Evolutionary conservation across 495 filamentous ascomycete genomes (phyloP).

Genomic region (Penicillium pulvis): DNA sequence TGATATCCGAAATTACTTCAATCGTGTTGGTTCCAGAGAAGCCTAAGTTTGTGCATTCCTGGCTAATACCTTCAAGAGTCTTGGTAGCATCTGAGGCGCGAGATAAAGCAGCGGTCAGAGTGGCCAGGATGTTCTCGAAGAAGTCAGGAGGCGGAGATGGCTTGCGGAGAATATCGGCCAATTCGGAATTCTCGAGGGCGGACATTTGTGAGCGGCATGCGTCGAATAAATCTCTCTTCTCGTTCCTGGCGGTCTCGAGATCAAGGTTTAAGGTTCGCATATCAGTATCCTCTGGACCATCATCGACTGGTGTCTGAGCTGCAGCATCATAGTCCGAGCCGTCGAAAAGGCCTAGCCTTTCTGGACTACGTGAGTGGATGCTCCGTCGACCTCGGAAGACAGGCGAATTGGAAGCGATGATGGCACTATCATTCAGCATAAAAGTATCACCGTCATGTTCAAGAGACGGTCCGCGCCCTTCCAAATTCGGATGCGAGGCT

Average conservation of each 20-base stretch:
- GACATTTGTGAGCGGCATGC: slow-evolving; percentile 40
- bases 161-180: slow-evolving; percentile 35
- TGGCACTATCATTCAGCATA: slow-evolving; percentile 35
- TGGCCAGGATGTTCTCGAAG: slow-evolving; percentile 35
- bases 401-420: slow-evolving; percentile 40
- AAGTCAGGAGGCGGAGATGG: slow-evolving; percentile 44
- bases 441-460: slow-evolving; percentile 33
- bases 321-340: slow-evolving; percentile 18
- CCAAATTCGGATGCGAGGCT: slow-evolving; percentile 7
- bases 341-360: slow-evolving; percentile 23
- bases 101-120: slow-evolving; percentile 36
- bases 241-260: slow-evolving; percentile 39
- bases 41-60: slow-evolving; percentile 52
- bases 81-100: slow-evolving; percentile 39
- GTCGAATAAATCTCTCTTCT: slow-evolving; percentile 43
- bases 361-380: slow-evolving; percentile 14
- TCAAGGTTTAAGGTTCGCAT: slow-evolving; percentile 31
- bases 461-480: slow-evolving; percentile 4
- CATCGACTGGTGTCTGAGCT: slow-evolving; percentile 17
- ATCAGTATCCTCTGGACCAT: slow-evolving; percentile 24
- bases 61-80: slow-evolving; percentile 40
- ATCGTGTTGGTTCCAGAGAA: slow-evolving; percentile 52
- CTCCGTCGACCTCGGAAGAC: slow-evolving; percentile 27
- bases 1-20: slow-evolving; percentile 56
- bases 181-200: slow-evolving; percentile 33